Evolutionary conservation across 1,284 basidiomycete species (phyloP), one percentile per base, ranked within the genome.

Genomic region (Malassezia obtusa): DNA sequence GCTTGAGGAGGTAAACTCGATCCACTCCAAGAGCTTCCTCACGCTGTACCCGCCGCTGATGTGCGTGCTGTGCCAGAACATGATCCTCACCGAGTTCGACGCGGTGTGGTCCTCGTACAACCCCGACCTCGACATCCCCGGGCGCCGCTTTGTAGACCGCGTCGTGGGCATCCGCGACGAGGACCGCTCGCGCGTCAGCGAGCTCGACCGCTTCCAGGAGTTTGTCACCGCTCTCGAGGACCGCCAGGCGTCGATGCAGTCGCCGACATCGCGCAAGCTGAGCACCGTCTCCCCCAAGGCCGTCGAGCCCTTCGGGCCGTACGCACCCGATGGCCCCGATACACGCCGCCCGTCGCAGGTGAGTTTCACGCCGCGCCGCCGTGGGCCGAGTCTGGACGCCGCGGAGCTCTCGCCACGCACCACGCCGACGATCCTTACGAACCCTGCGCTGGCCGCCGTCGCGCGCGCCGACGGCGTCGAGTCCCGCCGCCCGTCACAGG

Each of bases 51-150:
- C 61, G 31, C 52, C 66, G 11, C 56, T 63, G 4, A 63, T 68
- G 64, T 61, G 61, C 49, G 55, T 64, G 26, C 38, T 66, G 24
- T 63, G 63, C 33, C 61, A 66, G 35, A 59, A 55, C 11, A 45
- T 66, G 35, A 47, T 68, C 11, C 50, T 68, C 24, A 45, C 59
- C 28, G 66, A 66, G 46, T 55, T 62, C 26, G 48, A 49, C 7
- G 58, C 56, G 11, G 57, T 62, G 6, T 66, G 59, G 58, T 38
- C 48, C 24, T 12, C 48, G 33, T 22, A 46, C 30, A 28, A 50
- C 33, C 38, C 41, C 15, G 43, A 52, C 37, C 38, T 33, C 17
- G 37, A 40, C 11, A 36, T 38, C 21, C 45, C 50, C 3, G 56
- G 50, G 7, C 51, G 50, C 17, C 19, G 43, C 8, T 41, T 60